A percentile compares a stretch with the other conserved stretches of the same genome.
Evolutionary conservation across 495 filamentous ascomycete genomes (phyloP).

Genomic region (Trichoderma gamsii): DNA sequence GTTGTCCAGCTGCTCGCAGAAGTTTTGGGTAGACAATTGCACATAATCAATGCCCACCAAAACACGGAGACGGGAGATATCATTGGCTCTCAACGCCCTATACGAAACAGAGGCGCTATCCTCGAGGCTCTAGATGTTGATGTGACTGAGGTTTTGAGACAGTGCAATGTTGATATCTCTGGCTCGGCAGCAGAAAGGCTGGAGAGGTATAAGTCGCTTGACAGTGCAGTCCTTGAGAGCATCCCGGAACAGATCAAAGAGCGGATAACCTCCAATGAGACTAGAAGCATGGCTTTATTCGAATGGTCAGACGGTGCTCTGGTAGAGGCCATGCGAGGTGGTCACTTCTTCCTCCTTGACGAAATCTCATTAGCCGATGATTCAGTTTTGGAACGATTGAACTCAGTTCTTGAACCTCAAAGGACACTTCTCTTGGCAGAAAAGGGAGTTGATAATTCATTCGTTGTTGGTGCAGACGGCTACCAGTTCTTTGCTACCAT

Average conservation of each 20-base stretch:
- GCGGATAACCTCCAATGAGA: slow-evolving; percentile 53
- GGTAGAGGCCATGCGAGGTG: slow-evolving; percentile 89
- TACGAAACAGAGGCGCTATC: slow-evolving; percentile 72
- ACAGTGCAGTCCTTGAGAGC: slow-evolving; percentile 21
- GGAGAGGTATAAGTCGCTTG: slow-evolving; percentile 35
- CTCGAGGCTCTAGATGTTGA: slow-evolving; percentile 59
- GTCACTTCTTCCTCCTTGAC: slow-evolving; percentile 87
- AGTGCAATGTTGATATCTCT: slow-evolving; percentile 25
- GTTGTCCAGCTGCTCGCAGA: slow-evolving; percentile 89
- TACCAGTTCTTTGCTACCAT: slow-evolving; percentile 98
- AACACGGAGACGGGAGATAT: slow-evolving; percentile 96
- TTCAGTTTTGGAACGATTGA: slow-evolving; percentile 91
- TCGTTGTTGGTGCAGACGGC: slow-evolving; percentile 67
- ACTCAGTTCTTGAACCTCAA: slow-evolving; percentile 91
- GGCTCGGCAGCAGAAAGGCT: slow-evolving; percentile 32
- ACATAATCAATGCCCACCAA: slow-evolving; percentile 94
- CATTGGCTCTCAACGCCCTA: slow-evolving; percentile 88
- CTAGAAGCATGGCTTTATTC: slow-evolving; percentile 73
- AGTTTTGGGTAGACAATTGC: slow-evolving; percentile 62
- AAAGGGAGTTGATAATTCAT: slow-evolving; percentile 76
- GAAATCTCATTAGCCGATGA: slow-evolving; percentile 98
- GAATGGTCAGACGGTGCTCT: slow-evolving; percentile 95
- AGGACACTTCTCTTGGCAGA: slow-evolving; percentile 86
- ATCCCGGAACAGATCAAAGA: slow-evolving; percentile 46
- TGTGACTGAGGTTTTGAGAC: slow-evolving; percentile 44